A percentile compares a stretch with the other conserved stretches of the same genome.
phyloP scores from a whole-genome alignment of 768 basidiomycete species.

The Mycena alexandri region DNA sequence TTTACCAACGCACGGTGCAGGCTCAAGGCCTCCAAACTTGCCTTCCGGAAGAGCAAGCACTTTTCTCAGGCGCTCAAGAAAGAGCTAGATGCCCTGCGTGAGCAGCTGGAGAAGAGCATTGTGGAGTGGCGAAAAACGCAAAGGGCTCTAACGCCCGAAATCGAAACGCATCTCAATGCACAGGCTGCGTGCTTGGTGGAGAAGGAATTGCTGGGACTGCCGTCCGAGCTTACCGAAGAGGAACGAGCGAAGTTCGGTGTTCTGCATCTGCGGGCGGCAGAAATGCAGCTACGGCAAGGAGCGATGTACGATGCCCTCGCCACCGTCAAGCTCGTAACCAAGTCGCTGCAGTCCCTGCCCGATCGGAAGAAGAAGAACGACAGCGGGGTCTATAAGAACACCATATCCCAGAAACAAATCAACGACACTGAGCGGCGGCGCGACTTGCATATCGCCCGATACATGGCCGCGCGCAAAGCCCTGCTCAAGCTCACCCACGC shows the following conservation, averaged over 20 bases:
- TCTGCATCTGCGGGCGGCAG: background rate
- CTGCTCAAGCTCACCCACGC: background rate
- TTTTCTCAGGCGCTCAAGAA: background rate
- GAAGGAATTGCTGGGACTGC: slow-evolving; percentile 14
- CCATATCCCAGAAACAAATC: slow-evolving; percentile 2
- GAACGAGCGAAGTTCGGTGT: background rate
- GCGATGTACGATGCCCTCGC: background rate
- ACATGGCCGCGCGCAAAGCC: slow-evolving; percentile 12
- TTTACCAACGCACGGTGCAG: background rate
- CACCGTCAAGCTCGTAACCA: background rate
- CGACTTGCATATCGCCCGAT: slow-evolving; percentile 7
- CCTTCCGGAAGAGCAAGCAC: background rate
- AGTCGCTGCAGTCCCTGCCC: background rate
- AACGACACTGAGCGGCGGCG: background rate
- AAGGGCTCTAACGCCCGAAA: background rate
- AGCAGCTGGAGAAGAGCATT: background rate
- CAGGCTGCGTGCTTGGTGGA: background rate
- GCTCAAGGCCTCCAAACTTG: background rate
- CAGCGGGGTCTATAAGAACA: slow-evolving; percentile 11
- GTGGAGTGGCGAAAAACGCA: background rate
- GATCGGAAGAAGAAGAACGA: slow-evolving; percentile 25
- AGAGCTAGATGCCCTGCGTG: background rate
- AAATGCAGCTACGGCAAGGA: slow-evolving; percentile 10
- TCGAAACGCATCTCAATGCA: background rate
- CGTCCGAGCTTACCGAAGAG: background rate